Evolutionary conservation across 345 rosid genomes (phyloP).

Genomic region (Barbarea vulgaris): DNA sequence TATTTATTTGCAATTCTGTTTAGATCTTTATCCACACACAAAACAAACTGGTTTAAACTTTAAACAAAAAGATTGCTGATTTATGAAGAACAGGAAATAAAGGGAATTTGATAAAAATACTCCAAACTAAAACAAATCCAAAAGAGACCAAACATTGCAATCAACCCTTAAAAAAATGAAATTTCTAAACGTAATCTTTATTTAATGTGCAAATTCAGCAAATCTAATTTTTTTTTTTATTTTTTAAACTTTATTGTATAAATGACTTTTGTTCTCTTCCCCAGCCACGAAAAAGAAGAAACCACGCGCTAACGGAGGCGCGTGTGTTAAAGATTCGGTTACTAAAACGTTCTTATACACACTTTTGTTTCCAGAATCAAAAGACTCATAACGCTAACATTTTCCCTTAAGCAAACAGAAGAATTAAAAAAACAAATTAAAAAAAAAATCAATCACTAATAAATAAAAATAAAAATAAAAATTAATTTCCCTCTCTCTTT

Average conservation of each 20-base stretch:
- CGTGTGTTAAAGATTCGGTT: slow-evolving; percentile 29
- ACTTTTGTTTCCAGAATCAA: slow-evolving; percentile 11
- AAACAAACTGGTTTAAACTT: not conserved
- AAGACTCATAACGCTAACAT: not conserved
- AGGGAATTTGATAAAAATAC: not conserved
- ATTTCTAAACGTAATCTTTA: not conserved
- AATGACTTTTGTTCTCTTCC: not conserved
- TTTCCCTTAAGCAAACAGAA: slow-evolving; percentile 12
- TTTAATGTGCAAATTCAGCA: slow-evolving; percentile 27
- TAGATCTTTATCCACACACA: not conserved
- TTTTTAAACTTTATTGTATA: not conserved
- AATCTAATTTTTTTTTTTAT: not conserved
- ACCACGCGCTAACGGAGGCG: slow-evolving; percentile 34
- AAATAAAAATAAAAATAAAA: not conserved
- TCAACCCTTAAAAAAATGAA: not conserved
- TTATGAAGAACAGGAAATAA: not conserved
- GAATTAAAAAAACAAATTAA: not conserved
- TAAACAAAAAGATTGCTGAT: not conserved
- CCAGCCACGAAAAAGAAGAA: not conserved
- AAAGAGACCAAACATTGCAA: slow-evolving; percentile 14
- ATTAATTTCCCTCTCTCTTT: not conserved
- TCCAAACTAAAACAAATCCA: slow-evolving; percentile 24
- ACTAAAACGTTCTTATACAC: not conserved
- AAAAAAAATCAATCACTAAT: slow-evolving; percentile 8
- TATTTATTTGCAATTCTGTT: not conserved